Evolutionary conservation across 768 basidiomycete species (phyloP), one percentile per base, ranked within the genome.

Genomic region (Macrolepiota dolichaula): DNA sequence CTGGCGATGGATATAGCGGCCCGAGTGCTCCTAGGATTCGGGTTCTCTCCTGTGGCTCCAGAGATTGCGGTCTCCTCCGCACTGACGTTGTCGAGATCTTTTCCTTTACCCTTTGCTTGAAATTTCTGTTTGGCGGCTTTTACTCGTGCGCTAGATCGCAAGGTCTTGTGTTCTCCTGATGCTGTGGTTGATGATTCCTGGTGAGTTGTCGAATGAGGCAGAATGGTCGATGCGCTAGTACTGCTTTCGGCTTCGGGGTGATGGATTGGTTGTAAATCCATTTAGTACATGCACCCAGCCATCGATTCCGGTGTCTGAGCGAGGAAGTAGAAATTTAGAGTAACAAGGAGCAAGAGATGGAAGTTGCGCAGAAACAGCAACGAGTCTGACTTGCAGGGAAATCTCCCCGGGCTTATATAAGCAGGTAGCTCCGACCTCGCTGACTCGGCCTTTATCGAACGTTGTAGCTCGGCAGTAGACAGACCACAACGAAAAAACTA

Each of bases 281-380:
- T 92, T 92, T 91, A 92, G 88, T 85, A 80, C 79, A 83, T 86
- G 82, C 86, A 76, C 85, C 84, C 86, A 87, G 90, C 90, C 90
- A 92, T 92, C 86, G 89, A 89, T 84, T 72, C 77, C 70, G 69
- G 72, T 70, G 69, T 76, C 67, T 73, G 72, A 73, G 72, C 68
- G 69, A 69, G 71, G 69, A 72, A 70, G 61, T 68, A 67, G 65
- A 67, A 64, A 68, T 64, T 64, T 59, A 62, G 58, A 63, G 62
- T 51, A 65, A 70, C 72, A 66, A 71, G 69, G 55, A 65, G 64
- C 68, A 69, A 63, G 70, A 65, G 70, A 70, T 67, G 68, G 70
- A 70, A 67, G 67, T 51, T 57, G 56, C 35, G 64, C 67, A 69
- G 66, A 65, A 69, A 72, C 66, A 59, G 58, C 55, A 61, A 64